These are phyloP conservation scores for Eimeria sp. DNA, from an alignment of 169 alveolate genomes.

Conservation along the genomic window DNA sequence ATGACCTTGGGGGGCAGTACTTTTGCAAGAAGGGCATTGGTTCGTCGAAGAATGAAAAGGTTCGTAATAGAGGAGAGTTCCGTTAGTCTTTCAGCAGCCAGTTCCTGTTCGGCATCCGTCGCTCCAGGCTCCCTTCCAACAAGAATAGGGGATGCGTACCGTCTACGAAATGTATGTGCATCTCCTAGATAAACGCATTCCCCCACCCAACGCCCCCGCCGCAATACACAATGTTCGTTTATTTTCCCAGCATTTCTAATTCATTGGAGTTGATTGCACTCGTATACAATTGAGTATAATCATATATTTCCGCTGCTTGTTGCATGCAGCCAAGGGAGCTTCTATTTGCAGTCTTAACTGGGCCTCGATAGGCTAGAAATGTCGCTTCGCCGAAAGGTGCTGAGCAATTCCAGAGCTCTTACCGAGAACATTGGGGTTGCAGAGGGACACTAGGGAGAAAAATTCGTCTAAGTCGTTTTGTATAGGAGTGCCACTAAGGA, in stretches of 20 bases:
- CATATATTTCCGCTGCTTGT: not conserved
- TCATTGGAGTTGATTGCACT: not conserved
- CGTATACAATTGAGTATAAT: not conserved
- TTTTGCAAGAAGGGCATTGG: slow-evolving; percentile 93
- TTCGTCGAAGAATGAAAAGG: slow-evolving; percentile 94
- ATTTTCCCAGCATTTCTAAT: not conserved
- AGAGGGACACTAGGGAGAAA: slow-evolving; percentile 92
- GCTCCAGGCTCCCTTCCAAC: slow-evolving; percentile 96
- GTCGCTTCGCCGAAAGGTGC: not conserved
- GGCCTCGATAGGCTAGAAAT: not conserved
- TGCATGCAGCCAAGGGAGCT: not conserved
- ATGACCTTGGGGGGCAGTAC: slow-evolving; percentile 94
- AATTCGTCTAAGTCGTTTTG: slow-evolving; percentile 95
- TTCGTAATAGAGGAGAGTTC: slow-evolving; percentile 94
- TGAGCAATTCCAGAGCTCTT: not conserved
- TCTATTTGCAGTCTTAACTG: not conserved
- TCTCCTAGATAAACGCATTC: slow-evolving; percentile 36
- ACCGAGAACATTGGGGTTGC: slow-evolving; percentile 95
- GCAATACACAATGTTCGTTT: not conserved
- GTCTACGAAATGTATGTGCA: slow-evolving; percentile 73
- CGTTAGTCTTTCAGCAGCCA: slow-evolving; percentile 92
- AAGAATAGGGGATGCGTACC: slow-evolving; percentile 90
- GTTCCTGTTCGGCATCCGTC: slow-evolving; percentile 91
- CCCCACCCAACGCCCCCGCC: not conserved
- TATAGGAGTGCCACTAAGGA: slow-evolving; percentile 95